These are phyloP conservation scores for Cocos nucifera DNA, from an alignment of 176 grass and related monocot genomes.

Conservation along the genomic window DNA sequence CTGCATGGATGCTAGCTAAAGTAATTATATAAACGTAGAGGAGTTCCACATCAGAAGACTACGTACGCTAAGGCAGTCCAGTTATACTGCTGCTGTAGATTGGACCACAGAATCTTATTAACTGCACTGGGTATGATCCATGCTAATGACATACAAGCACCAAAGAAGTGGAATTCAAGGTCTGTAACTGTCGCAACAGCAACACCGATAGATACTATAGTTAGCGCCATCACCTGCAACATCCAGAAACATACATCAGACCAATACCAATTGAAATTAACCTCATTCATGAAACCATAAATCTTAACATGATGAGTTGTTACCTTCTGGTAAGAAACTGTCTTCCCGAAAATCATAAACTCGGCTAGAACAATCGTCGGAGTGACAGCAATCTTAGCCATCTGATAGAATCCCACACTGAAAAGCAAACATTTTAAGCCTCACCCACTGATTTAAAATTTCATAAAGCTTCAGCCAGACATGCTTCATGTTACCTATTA, in stretches of 20 bases:
- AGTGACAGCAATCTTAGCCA: slow-evolving; percentile 13
- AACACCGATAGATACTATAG: slow-evolving; percentile 9
- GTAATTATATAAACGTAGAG: no score
- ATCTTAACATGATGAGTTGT: no score
- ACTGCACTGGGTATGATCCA: slow-evolving; percentile 21
- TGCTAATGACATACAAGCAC: slow-evolving; percentile 21
- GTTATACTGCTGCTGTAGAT: slow-evolving; percentile 15
- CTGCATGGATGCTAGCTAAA: no score
- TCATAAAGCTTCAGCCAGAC: no score
- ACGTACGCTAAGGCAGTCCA: slow-evolving; percentile 15
- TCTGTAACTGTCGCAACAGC: slow-evolving; percentile 22
- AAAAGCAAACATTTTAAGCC: not conserved
- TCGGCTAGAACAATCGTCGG: slow-evolving; percentile 11
- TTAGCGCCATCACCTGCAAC: not conserved
- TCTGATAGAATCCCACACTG: slow-evolving; percentile 16
- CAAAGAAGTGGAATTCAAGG: slow-evolving; percentile 23
- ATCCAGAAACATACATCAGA: not conserved
- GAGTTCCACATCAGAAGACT: not conserved
- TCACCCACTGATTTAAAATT: no score
- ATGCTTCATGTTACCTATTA: not conserved
- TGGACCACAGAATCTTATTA: slow-evolving; percentile 27
- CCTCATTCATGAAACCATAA: no score
- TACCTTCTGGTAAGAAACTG: slow-evolving; percentile 5
- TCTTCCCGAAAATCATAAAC: slow-evolving; percentile 1
- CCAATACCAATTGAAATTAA: not conserved